Evolutionary conservation across 306 rosid genomes (phyloP).

Genomic region (Castanopsis chinensis): DNA sequence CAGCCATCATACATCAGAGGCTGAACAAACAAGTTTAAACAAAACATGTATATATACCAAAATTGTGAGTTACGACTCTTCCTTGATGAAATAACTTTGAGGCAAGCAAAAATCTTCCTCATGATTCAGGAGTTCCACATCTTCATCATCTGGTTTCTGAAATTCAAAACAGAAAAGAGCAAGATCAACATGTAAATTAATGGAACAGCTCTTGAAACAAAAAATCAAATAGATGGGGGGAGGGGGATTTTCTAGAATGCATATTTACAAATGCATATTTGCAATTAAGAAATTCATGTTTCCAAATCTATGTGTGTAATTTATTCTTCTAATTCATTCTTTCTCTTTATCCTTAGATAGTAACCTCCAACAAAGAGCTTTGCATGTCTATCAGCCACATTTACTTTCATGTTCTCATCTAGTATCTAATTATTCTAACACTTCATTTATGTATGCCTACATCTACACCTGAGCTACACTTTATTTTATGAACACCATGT

Average conservation of each 20-base stretch:
- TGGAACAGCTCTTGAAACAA: slow-evolving; percentile 11
- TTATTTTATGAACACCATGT: neutral
- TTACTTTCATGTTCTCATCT: neutral
- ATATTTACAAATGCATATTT: neutral
- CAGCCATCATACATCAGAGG: slow-evolving; percentile 7
- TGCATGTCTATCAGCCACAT: too few relatives aligned
- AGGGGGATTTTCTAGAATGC: too few relatives aligned
- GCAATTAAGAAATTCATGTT: neutral
- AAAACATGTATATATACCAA: slow-evolving; percentile 31
- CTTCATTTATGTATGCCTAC: neutral
- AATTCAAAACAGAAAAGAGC: neutral
- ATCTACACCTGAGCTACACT: neutral
- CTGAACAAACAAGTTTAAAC: slow-evolving; percentile 7
- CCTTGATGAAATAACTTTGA: slow-evolving; percentile 70
- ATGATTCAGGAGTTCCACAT: slow-evolving; percentile 60
- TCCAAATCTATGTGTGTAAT: neutral
- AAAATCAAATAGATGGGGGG: neutral
- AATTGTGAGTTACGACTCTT: slow-evolving; percentile 49
- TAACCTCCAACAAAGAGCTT: too few relatives aligned
- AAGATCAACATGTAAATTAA: slow-evolving; percentile 12
- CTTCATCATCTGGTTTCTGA: slow-evolving; percentile 95
- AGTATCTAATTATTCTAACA: neutral
- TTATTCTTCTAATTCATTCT: neutral
- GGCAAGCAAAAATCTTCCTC: slow-evolving; percentile 94
- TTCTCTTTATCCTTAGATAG: neutral